Evolutionary conservation across 345 rosid genomes (phyloP).

Genomic region (Gossypium anomalum): DNA sequence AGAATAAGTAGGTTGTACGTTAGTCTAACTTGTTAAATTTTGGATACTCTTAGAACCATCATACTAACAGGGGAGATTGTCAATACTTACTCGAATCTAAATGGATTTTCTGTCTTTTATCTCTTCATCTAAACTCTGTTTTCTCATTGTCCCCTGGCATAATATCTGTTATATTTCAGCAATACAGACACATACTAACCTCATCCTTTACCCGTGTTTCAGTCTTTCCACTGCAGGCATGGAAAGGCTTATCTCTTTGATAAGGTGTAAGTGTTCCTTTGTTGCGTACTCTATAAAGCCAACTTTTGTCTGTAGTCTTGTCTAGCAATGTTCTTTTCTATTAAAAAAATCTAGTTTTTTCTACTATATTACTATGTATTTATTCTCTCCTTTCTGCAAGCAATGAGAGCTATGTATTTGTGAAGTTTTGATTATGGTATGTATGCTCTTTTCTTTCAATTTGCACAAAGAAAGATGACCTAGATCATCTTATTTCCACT

Average conservation of each 20-base stretch:
- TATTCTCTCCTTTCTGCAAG: not conserved
- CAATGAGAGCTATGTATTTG: not conserved
- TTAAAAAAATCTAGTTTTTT: not conserved
- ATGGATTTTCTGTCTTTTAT: not conserved
- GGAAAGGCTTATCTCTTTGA: slow-evolving; percentile 75
- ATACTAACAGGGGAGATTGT: not conserved
- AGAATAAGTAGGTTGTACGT: not conserved
- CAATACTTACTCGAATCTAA: not conserved
- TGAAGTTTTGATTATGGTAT: not conserved
- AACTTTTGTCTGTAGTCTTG: not conserved
- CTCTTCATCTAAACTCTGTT: not conserved
- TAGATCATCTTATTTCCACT: not conserved
- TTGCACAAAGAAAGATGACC: too few relatives aligned
- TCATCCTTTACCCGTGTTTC: slow-evolving; percentile 28
- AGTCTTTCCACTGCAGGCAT: slow-evolving; percentile 69
- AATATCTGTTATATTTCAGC: slow-evolving; percentile 2
- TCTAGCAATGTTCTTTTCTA: not conserved
- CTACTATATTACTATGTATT: not conserved
- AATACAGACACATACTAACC: slow-evolving; percentile 7
- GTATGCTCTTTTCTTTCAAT: not conserved
- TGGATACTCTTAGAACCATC: too few relatives aligned
- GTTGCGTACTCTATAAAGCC: too few relatives aligned
- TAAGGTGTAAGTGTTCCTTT: slow-evolving; percentile 48
- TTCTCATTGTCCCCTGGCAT: not conserved
- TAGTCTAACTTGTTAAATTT: not conserved